Conservation (phyloP, 495 filamentous ascomycete species). For the Rostrohypoxylon terebratum region DNA sequence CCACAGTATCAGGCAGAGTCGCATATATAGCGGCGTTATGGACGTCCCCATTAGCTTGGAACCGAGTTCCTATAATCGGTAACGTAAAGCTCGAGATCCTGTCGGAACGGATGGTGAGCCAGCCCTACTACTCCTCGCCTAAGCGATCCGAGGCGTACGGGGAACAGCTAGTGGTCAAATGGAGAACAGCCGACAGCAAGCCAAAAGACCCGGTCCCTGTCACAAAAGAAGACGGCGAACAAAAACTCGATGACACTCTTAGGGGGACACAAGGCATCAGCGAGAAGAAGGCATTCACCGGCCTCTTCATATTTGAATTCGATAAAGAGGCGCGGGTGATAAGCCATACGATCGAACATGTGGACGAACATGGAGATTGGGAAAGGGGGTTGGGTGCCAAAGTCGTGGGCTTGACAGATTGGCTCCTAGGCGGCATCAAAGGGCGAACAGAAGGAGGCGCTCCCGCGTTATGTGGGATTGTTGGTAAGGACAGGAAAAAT, state of each 20-base stretch:
- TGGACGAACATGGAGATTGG: constrained; percentile 79
- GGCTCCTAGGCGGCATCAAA: constrained; percentile 77
- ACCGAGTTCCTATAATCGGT: constrained; percentile 86
- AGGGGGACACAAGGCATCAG: constrained; percentile 43
- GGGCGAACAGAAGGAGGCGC: constrained; percentile 51
- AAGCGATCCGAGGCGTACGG: constrained; percentile 60
- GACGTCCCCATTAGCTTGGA: constrained; percentile 96
- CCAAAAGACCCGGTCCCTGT: constrained; percentile 40
- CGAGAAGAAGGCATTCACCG: constrained; percentile 73
- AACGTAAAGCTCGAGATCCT: constrained; percentile 89
- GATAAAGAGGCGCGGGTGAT: constrained; percentile 86
- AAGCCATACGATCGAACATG: constrained; percentile 93
- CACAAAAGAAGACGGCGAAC: constrained; percentile 46
- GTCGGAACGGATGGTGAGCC: constrained; percentile 84
- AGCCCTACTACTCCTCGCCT: constrained; percentile 46
- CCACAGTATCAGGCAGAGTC: constrained; percentile 87
- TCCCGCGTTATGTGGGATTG: constrained; percentile 37
- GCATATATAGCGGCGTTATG: constrained; percentile 93
- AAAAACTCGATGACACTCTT: constrained; percentile 38
- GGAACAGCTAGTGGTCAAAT: constrained; percentile 87
- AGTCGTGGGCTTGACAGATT: constrained; percentile 88
- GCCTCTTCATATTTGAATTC: constrained; percentile 95
- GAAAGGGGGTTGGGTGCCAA: constrained; percentile 68
- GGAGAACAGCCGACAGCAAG: constrained; percentile 70
- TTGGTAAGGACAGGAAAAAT: constrained; percentile 26